Percentiles rank a stretch among this genome's conserved stretches.
These are phyloP conservation scores for Coemansia sp. DNA, from an alignment of 192 early-diverging fungal genomes.

Conservation along the genomic window DNA sequence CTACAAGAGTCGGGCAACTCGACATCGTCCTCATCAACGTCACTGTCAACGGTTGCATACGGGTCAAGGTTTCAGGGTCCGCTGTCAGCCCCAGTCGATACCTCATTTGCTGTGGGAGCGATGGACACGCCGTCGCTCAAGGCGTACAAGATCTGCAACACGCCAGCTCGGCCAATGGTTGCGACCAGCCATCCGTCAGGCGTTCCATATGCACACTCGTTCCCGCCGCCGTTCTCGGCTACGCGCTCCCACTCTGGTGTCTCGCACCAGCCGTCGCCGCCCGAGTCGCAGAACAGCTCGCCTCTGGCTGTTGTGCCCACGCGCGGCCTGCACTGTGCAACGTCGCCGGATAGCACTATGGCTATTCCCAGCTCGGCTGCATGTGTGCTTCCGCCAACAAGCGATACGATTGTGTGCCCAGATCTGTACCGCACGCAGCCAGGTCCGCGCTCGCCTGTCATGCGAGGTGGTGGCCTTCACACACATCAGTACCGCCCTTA, in stretches of 20 bases:
- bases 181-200: background rate
- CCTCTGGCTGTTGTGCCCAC: constrained; percentile 13
- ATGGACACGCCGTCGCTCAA: constrained; percentile 29
- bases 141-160: constrained; percentile 28
- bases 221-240: constrained; percentile 38
- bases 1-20: constrained; percentile 6
- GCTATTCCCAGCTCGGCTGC: constrained; percentile 15
- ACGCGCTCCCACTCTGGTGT: constrained; percentile 29
- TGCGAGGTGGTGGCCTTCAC: constrained; percentile 5
- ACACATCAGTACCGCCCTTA: constrained; percentile 26
- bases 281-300: constrained; percentile 33
- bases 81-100: constrained; percentile 23
- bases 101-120: constrained; percentile 19
- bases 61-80: background rate
- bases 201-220: constrained; percentile 9
- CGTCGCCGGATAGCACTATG: constrained; percentile 6
- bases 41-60: constrained; percentile 7
- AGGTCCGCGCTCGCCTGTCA: constrained; percentile 21
- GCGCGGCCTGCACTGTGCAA: constrained; percentile 9
- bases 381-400: constrained; percentile 15
- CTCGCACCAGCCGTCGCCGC: constrained; percentile 34
- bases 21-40: constrained; percentile 5
- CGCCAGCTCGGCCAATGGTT: background rate
- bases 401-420: constrained; percentile 15
- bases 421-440: constrained; percentile 14